Conservation (phyloP, 202 grass and related monocot species). For the Eragrostis tef region DNA sequence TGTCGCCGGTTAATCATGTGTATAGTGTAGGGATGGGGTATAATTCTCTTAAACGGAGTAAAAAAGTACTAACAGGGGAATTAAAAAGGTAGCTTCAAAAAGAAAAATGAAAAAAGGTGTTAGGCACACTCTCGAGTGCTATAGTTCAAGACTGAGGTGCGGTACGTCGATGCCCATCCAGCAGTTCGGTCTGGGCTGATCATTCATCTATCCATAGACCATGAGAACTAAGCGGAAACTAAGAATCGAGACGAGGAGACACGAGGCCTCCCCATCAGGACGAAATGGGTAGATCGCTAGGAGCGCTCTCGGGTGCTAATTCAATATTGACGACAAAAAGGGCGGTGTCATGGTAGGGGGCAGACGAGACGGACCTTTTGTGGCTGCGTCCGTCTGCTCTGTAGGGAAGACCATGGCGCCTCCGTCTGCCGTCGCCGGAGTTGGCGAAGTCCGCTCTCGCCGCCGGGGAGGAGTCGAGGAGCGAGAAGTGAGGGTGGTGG, state of each 20-base stretch:
- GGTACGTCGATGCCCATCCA: too few relatives aligned
- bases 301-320: not conserved
- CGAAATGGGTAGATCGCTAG: not conserved
- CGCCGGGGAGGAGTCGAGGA: too few relatives aligned
- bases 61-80: not conserved
- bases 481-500: too few relatives aligned
- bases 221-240: not conserved
- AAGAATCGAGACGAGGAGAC: not conserved
- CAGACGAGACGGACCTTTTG: not conserved
- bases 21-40: not conserved
- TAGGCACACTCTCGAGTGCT: too few relatives aligned
- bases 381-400: not conserved
- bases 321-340: not conserved
- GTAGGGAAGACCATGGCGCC: not conserved
- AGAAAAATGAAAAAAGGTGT: too few relatives aligned
- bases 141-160: too few relatives aligned
- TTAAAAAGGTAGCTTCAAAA: too few relatives aligned
- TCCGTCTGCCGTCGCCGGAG: conserved; percentile 18
- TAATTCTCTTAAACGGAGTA: not conserved
- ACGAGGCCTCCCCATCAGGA: not conserved
- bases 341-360: not conserved
- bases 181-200: not conserved
- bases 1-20: not conserved
- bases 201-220: not conserved
- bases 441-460: not conserved